Conservation (phyloP, 2,329 filamentous ascomycete species). For the Bipolaris victoriae region DNA sequence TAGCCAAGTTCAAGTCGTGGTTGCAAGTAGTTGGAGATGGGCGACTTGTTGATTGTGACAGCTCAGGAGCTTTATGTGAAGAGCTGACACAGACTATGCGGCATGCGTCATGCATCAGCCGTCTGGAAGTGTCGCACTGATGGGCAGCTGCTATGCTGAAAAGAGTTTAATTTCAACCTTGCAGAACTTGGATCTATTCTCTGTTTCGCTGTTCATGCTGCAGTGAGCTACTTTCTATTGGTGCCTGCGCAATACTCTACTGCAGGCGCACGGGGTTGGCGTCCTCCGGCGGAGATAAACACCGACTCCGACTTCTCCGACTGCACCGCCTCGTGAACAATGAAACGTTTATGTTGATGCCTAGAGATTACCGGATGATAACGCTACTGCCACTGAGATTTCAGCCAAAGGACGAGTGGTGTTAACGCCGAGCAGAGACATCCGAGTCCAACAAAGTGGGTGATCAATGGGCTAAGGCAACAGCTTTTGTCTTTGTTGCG, state of each 20-base stretch:
- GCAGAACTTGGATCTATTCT: neutral
- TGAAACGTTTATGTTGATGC: conserved; percentile 7
- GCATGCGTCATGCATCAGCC: neutral
- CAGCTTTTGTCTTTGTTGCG: neutral
- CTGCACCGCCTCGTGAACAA: neutral
- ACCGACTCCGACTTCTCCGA: neutral
- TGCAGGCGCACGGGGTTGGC: neutral
- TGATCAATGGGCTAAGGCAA: neutral
- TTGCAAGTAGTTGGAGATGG: neutral
- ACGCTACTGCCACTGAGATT: neutral
- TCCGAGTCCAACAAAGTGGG: conserved; percentile 2
- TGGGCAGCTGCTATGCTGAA: neutral
- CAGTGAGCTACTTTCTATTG: neutral
- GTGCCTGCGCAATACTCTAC: neutral
- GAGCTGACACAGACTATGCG: neutral
- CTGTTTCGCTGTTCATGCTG: neutral
- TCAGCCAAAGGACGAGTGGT: neutral
- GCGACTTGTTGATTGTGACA: neutral
- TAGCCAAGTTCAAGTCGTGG: neutral
- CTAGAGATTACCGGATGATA: neutral
- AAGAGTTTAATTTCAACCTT: neutral
- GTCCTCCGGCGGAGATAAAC: neutral
- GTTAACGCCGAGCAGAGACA: conserved; percentile 4
- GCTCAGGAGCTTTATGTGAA: conserved; percentile 1
- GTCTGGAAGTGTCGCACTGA: neutral